phyloP scores from a whole-genome alignment of 148 eudicot genomes.

The Amaranthus hypochondriacus region DNA sequence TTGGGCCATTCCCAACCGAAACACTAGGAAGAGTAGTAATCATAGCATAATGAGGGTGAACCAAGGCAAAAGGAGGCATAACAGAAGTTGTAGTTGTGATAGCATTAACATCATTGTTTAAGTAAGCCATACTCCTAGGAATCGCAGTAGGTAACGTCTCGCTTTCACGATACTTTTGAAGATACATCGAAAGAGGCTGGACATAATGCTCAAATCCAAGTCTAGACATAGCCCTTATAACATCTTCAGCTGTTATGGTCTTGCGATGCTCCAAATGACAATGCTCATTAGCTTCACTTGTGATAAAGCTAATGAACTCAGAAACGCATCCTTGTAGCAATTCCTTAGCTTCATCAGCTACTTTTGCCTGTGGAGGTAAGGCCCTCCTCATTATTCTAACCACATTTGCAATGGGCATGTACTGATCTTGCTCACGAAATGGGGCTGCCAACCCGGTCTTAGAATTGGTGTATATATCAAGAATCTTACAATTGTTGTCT shows the following conservation, averaged over 20 bases:
- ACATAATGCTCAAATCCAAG: constrained; percentile 31
- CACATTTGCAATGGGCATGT: constrained; percentile 25
- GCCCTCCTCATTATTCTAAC: constrained; percentile 30
- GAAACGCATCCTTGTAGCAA: constrained; percentile 29
- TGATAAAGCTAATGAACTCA: constrained; percentile 28
- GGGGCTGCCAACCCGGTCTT: not conserved
- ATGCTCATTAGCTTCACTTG: constrained; percentile 28
- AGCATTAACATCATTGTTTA: not conserved
- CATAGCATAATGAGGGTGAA: constrained; percentile 17
- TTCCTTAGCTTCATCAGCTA: constrained; percentile 30
- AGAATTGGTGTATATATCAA: not conserved
- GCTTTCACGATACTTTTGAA: constrained; percentile 25
- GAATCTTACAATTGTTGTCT: not conserved
- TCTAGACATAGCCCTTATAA: constrained; percentile 25
- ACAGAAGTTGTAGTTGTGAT: not conserved
- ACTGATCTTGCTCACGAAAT: constrained; percentile 15
- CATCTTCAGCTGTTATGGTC: constrained; percentile 32
- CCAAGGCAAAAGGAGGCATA: constrained; percentile 9
- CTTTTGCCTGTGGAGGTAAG: constrained; percentile 28
- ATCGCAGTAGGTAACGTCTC: constrained; percentile 5
- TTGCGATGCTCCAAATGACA: constrained; percentile 30
- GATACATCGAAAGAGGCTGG: constrained; percentile 20
- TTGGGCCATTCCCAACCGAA: constrained; percentile 8
- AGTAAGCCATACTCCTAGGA: not conserved
- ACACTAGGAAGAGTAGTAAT: not conserved